A percentile compares a stretch with the other conserved stretches of the same genome.
Conservation (phyloP, 2,329 filamentous ascomycete species). For the Ilyonectria robusta region DNA sequence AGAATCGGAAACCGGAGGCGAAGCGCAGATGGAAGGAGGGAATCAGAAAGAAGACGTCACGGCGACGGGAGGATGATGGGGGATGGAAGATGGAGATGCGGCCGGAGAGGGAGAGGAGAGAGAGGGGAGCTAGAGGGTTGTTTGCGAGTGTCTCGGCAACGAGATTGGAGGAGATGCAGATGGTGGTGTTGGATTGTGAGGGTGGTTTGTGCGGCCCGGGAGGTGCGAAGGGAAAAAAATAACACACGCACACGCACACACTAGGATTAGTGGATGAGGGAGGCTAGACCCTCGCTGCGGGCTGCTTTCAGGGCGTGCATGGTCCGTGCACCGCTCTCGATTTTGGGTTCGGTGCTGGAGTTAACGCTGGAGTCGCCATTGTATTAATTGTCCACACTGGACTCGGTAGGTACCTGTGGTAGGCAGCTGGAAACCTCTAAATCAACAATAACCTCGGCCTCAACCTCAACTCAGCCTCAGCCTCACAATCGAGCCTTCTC, state of each 20-base stretch:
- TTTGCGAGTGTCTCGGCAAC: conserved; percentile 14
- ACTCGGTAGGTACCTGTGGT: background rate
- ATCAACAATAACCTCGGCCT: background rate
- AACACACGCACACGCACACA: conserved; percentile 27
- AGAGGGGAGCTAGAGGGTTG: conserved; percentile 11
- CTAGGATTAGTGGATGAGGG: conserved; percentile 16
- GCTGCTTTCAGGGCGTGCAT: conserved; percentile 15
- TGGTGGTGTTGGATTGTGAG: conserved; percentile 35
- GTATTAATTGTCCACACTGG: background rate
- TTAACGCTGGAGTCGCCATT: background rate
- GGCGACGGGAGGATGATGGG: conserved; percentile 26
- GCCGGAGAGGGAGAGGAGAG: conserved; percentile 19
- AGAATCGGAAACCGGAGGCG: conserved; percentile 31
- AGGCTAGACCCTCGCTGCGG: conserved; percentile 9
- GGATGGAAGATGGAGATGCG: conserved; percentile 23
- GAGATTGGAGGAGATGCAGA: conserved; percentile 19
- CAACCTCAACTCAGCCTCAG: background rate
- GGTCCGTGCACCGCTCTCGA: conserved; percentile 27
- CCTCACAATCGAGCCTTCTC: conserved; percentile 17
- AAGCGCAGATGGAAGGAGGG: conserved; percentile 29
- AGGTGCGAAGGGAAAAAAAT: conserved; percentile 27
- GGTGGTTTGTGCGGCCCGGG: conserved; percentile 29
- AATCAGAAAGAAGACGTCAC: conserved; percentile 32
- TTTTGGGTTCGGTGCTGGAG: background rate
- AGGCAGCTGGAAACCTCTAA: too few species aligned